phyloP scores from a whole-genome alignment of 495 filamentous ascomycete genomes.

The Aspergillus steynii region DNA sequence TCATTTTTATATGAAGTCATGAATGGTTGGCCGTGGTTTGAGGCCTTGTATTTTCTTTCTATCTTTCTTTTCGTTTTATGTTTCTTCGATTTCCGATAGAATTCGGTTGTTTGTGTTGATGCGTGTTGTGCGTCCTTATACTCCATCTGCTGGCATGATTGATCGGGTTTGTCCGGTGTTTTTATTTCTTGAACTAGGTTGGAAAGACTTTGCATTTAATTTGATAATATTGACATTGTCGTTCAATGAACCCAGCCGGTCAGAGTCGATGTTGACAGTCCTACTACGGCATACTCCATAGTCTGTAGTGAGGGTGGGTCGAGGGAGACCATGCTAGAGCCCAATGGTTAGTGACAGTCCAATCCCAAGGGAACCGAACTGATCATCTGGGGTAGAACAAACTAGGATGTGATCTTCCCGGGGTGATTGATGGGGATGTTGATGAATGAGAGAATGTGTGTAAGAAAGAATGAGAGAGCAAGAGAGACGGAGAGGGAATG shows the following conservation, averaged over 20 bases:
- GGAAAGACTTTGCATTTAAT: neutral
- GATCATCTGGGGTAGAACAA: too few species aligned
- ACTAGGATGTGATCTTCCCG: too few species aligned
- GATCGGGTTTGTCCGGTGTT: neutral
- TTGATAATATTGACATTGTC: neutral
- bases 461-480: too few species aligned
- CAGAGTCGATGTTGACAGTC: neutral
- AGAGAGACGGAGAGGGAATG: too few species aligned
- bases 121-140: slow-evolving; percentile 11
- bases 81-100: slow-evolving; percentile 8
- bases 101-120: slow-evolving; percentile 9
- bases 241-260: neutral
- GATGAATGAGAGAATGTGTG: neutral
- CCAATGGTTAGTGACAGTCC: neutral
- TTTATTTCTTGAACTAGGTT: neutral
- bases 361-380: neutral
- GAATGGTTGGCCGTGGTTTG: neutral
- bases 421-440: neutral
- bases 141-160: slow-evolving; percentile 8
- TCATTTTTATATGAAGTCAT: neutral
- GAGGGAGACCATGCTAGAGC: neutral
- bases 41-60: neutral
- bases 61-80: neutral
- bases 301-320: neutral
- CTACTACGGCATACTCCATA: neutral